Base-by-base conservation (phyloP, 192 early-diverging fungal genomes). In the Bifiguratus adelaidae region DNA sequence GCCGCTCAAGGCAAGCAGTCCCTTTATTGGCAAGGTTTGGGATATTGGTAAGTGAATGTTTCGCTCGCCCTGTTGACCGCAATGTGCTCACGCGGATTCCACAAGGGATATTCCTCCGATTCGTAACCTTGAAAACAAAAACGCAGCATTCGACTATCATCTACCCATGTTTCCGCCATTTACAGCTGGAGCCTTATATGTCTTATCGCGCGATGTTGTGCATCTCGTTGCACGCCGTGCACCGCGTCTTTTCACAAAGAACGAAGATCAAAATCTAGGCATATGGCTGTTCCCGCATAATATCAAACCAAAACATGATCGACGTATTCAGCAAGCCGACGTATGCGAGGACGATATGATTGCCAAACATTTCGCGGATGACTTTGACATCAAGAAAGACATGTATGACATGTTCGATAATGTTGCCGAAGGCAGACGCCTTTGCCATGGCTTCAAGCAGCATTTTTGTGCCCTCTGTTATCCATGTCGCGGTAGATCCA, bases 261-360 rank as follows among this genome's bases (percentile, higher is more conserved):
- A 78, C 30, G 76, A 78, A 50, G 72, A 74, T 51, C 72, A 78
- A 41, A 74, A 72, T 50, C 50, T 78, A 3, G 76, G 76, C 11
- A 73, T 78, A 9, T 78, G 76, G 76, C 60, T 78, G 8, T 72
- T 73, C 45, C 54, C 76, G 3, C 72, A 70, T 34, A 78, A 78
- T 26, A 68, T 78, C 38, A 52, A 57, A 38, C 76, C 76, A 1
- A 75, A 73, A 28, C 72, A 74, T 41, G 76, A 78, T 40, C 59
- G 52, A 20, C 63, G 76, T 13, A 78, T 78, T 41, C 76, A 78
- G 36, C 72, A 78, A 24, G 68, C 68, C 53, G 70, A 78, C 48
- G 76, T 72, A 9, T 78, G 76, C 38, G 76, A 78, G 40, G 60
- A 78, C 33, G 76, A 78, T 41, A 71, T 78, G 76, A 72, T 78